phyloP scores from a whole-genome alignment of 495 filamentous ascomycete species.

The Penicillium longicatenatum region DNA sequence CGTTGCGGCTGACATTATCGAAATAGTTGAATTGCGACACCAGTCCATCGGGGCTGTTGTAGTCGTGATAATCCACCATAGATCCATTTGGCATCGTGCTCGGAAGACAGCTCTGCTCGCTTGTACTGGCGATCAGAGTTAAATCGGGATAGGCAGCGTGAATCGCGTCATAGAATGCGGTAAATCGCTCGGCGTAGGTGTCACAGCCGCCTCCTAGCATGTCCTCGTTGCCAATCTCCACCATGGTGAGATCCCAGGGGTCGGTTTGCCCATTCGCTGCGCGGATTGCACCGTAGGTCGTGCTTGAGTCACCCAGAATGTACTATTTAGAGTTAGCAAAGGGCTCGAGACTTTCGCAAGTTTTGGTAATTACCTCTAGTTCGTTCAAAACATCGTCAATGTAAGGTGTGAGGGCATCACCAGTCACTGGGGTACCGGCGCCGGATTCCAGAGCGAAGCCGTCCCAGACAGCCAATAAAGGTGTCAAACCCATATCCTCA shows the following conservation, averaged over 20 bases:
- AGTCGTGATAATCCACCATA: conserved; percentile 47
- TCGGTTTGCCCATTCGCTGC: conserved; percentile 57
- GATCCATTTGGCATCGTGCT: conserved; percentile 29
- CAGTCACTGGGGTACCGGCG: conserved; percentile 24
- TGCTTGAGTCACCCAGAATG: conserved; percentile 54
- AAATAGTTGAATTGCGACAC: conserved; percentile 52
- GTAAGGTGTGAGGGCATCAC: conserved; percentile 29
- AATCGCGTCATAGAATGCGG: conserved; percentile 57
- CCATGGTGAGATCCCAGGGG: conserved; percentile 59
- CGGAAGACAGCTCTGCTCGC: conserved; percentile 36
- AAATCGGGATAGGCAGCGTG: conserved; percentile 60
- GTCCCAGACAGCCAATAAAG: conserved; percentile 55
- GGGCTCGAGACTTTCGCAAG: too few relatives aligned
- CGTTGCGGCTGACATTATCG: conserved; percentile 40
- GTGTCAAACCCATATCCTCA: conserved; percentile 57
- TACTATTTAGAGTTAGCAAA: conserved; percentile 30
- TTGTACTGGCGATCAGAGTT: conserved; percentile 55
- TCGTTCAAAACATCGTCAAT: conserved; percentile 61
- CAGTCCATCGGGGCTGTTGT: conserved; percentile 45
- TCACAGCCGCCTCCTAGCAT: conserved; percentile 51
- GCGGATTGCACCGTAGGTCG: conserved; percentile 59
- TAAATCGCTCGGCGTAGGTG: conserved; percentile 61
- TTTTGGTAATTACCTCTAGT: conserved; percentile 53
- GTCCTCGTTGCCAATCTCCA: conserved; percentile 71
- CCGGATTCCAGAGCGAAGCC: conserved; percentile 57